Percentiles rank a stretch among this genome's conserved stretches.
Conservation (phyloP, 192 early-diverging fungal species). For the Rhizophlyctis rosea region DNA sequence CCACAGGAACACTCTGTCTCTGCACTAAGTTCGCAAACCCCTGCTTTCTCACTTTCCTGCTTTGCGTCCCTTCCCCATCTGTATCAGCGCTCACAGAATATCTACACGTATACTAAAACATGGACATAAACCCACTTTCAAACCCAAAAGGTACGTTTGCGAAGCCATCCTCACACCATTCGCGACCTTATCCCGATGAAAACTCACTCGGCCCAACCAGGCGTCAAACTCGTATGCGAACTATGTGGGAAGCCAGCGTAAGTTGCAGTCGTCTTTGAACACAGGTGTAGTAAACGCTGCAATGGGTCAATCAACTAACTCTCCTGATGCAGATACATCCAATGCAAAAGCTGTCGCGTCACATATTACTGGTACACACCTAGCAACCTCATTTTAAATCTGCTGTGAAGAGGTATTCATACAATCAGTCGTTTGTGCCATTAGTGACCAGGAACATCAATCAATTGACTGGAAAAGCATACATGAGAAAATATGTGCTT, state of each 20-base stretch:
- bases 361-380: conserved; percentile 52
- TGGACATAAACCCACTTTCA: conserved; percentile 54
- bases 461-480: conserved; percentile 47
- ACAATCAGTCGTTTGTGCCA: neutral
- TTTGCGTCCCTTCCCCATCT: too few relatives aligned
- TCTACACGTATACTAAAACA: too few relatives aligned
- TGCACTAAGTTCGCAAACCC: too few relatives aligned
- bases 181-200: neutral
- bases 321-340: conserved; percentile 36
- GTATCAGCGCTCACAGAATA: too few relatives aligned
- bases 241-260: conserved; percentile 55
- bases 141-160: conserved; percentile 54
- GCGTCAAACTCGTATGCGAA: conserved; percentile 51
- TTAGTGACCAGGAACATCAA: conserved; percentile 54
- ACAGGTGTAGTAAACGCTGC: neutral
- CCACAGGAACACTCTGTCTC: too few relatives aligned
- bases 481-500: conserved; percentile 50
- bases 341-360: conserved; percentile 54
- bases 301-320: neutral
- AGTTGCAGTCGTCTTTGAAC: neutral
- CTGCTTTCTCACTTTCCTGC: too few relatives aligned
- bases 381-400: neutral
- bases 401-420: neutral
- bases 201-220: conserved; percentile 15
- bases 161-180: neutral